A percentile compares a stretch with the other conserved stretches of the same genome.
Evolutionary conservation across 2,329 filamentous ascomycete genomes (phyloP).

Genomic region (Pyrenophora seminiperda): DNA sequence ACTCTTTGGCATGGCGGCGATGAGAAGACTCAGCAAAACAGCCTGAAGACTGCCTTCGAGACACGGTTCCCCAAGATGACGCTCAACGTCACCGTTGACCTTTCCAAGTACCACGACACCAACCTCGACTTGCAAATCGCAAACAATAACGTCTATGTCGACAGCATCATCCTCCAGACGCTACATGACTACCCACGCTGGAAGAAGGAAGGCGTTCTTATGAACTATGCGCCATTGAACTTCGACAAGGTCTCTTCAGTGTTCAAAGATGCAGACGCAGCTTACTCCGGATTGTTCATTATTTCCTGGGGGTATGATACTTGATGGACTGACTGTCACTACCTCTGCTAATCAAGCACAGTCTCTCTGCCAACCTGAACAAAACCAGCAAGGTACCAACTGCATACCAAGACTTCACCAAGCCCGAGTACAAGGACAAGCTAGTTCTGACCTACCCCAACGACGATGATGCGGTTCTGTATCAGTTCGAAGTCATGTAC

Average conservation of each 20-base stretch:
- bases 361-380: constrained; percentile 48
- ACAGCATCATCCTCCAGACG: constrained; percentile 58
- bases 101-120: constrained; percentile 61
- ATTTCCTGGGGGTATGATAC: constrained; percentile 30
- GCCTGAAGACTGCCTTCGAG: constrained; percentile 54
- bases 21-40: constrained; percentile 49
- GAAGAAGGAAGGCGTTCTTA: constrained; percentile 54
- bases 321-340: no score
- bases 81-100: constrained; percentile 60
- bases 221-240: constrained; percentile 57
- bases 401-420: constrained; percentile 53
- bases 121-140: constrained; percentile 55
- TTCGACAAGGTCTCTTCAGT: constrained; percentile 53
- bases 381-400: constrained; percentile 39
- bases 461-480: constrained; percentile 63
- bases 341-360: background rate
- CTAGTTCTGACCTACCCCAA: constrained; percentile 59
- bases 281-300: constrained; percentile 53
- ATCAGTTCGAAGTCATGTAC: constrained; percentile 55
- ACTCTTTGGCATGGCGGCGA: constrained; percentile 59
- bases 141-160: constrained; percentile 40
- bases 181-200: constrained; percentile 60
- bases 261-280: constrained; percentile 52
- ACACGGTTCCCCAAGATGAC: constrained; percentile 56
- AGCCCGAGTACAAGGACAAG: constrained; percentile 55